Percentiles rank a stretch among this genome's conserved stretches.
phyloP scores from a whole-genome alignment of 495 filamentous ascomycete species.

The Penicillium parvum region DNA sequence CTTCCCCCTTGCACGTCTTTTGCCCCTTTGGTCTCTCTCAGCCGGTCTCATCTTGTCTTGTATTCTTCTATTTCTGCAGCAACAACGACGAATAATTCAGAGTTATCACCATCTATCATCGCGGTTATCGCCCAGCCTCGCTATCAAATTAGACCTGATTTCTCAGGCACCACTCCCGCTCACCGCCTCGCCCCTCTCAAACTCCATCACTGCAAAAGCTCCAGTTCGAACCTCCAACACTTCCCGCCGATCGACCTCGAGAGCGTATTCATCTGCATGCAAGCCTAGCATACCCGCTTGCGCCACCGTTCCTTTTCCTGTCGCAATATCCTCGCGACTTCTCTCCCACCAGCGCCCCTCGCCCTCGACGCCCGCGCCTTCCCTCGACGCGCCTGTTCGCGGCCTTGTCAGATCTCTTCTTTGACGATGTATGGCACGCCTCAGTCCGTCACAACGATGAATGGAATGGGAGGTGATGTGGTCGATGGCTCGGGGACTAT shows the following conservation, averaged over 20 bases:
- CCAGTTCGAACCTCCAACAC: slow-evolving; percentile 14
- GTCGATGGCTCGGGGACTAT: slow-evolving; percentile 75
- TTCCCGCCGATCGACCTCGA: slow-evolving; percentile 19
- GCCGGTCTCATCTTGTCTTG: not conserved
- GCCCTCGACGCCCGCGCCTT: slow-evolving; percentile 29
- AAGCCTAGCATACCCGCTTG: slow-evolving; percentile 24
- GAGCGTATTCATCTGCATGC: slow-evolving; percentile 24
- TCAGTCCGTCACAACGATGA: slow-evolving; percentile 50
- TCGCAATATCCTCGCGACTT: slow-evolving; percentile 17
- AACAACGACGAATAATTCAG: no score
- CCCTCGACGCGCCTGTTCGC: slow-evolving; percentile 36
- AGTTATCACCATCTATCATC: not conserved
- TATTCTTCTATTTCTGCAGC: no score
- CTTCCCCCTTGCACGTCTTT: slow-evolving; percentile 9
- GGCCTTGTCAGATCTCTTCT: slow-evolving; percentile 27
- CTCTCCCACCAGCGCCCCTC: slow-evolving; percentile 14
- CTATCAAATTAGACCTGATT: slow-evolving; percentile 3
- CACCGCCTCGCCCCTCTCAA: slow-evolving; percentile 33
- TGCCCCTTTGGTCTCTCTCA: not conserved
- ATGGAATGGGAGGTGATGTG: slow-evolving; percentile 57
- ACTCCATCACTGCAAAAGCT: slow-evolving; percentile 20
- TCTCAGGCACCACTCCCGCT: slow-evolving; percentile 8
- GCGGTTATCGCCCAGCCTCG: not conserved
- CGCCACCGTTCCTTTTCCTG: slow-evolving; percentile 19
- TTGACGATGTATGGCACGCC: slow-evolving; percentile 56